Percentiles rank a stretch among this genome's conserved stretches.
These are phyloP conservation scores for Jacaranda copaia DNA, from an alignment of 257 asterid genomes.

Conservation along the genomic window DNA sequence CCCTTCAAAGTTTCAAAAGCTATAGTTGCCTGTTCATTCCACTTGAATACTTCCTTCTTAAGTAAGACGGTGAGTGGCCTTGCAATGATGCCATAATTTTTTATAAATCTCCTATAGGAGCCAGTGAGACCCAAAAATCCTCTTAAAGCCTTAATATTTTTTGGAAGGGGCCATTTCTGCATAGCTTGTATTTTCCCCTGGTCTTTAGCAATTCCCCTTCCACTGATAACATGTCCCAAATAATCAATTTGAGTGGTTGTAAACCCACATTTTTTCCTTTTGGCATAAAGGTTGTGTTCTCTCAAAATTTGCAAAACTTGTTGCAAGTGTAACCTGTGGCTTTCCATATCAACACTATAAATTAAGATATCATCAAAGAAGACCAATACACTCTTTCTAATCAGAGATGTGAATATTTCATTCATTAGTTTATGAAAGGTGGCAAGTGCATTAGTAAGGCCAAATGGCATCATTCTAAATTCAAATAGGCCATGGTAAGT, in stretches of 20 bases:
- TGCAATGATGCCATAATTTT: neutral
- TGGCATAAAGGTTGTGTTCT: too few species aligned
- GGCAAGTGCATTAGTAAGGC: neutral
- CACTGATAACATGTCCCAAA: neutral
- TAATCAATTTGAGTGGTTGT: too few species aligned
- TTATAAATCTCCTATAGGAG: too few species aligned
- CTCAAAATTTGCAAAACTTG: too few species aligned
- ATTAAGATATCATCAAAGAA: too few species aligned
- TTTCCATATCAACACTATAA: neutral
- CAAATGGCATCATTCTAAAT: neutral
- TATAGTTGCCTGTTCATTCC: neutral
- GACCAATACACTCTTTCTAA: neutral
- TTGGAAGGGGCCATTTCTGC: neutral
- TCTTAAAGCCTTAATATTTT: neutral
- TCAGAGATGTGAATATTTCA: too few species aligned
- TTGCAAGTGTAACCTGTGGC: neutral
- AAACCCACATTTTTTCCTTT: too few species aligned
- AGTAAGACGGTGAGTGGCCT: neutral
- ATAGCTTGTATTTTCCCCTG: too few species aligned
- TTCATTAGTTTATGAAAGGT: neutral
- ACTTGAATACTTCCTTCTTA: neutral
- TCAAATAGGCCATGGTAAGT: neutral
- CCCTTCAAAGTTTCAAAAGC: neutral
- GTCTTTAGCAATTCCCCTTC: neutral
- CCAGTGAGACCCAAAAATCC: neutral